Conservation (phyloP, 805 yeast species). For the Yarrowia osloensis region DNA sequence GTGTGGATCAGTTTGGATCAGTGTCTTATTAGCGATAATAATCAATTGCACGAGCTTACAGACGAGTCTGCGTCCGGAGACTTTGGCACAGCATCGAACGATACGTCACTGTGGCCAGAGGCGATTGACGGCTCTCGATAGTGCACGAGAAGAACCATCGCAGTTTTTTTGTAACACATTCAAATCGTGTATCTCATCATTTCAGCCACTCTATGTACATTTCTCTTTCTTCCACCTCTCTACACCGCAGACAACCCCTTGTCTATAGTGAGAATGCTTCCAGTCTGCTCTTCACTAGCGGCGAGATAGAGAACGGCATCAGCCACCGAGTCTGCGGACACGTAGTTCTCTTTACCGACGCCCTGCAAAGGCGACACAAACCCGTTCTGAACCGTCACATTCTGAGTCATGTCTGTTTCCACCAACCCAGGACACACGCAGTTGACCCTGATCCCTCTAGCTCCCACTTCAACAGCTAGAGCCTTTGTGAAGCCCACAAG, state of each 20-base stretch:
- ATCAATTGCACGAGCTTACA: no score
- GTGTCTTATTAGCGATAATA: no score
- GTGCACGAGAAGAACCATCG: no score
- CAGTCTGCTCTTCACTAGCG: slow-evolving; percentile 33
- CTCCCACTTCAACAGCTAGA: slow-evolving; percentile 60
- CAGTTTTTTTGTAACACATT: no score
- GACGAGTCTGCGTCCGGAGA: no score
- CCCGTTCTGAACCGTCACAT: slow-evolving; percentile 20
- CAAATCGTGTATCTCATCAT: no score
- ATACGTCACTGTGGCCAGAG: no score
- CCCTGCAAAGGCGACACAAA: slow-evolving; percentile 31
- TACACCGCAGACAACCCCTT: slow-evolving; percentile 33
- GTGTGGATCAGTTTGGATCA: no score
- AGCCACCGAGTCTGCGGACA: slow-evolving; percentile 34
- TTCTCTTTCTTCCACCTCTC: no score
- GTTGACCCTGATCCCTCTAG: slow-evolving; percentile 59
- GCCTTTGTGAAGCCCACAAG: slow-evolving; percentile 61
- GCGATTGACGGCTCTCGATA: no score
- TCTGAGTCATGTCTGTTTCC: slow-evolving; percentile 61
- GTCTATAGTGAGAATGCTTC: slow-evolving; percentile 33
- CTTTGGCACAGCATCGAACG: no score
- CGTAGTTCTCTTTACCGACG: slow-evolving; percentile 27
- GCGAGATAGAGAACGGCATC: slow-evolving; percentile 35
- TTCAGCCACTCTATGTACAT: no score
- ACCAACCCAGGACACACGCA: slow-evolving; percentile 66